Evolutionary conservation across 148 eudicot species (phyloP).

Genomic region (Dysphania ambrosioides): DNA sequence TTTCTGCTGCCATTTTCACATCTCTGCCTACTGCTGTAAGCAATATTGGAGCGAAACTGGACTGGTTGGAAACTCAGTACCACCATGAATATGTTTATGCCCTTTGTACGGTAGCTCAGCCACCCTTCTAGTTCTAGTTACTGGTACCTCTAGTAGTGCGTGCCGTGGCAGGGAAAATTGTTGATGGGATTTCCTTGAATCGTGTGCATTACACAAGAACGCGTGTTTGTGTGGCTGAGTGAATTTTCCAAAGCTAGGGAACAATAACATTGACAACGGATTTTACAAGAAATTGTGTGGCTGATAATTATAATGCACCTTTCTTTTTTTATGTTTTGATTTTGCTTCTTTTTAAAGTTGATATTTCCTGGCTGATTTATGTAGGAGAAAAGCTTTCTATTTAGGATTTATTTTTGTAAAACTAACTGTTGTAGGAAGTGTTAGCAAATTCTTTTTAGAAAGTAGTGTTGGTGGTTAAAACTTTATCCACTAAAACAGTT

Average conservation of each 20-base stretch:
- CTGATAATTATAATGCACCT: background rate
- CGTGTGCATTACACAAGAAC: background rate
- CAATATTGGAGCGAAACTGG: slow-evolving; percentile 28
- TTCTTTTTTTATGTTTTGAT: background rate
- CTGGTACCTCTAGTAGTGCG: too few relatives aligned
- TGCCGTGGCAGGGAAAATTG: background rate
- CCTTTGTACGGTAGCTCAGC: background rate
- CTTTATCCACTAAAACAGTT: too few relatives aligned
- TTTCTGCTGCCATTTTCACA: background rate
- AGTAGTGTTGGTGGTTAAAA: too few relatives aligned
- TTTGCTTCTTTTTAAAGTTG: background rate
- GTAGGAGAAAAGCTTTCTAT: too few relatives aligned
- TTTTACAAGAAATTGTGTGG: background rate
- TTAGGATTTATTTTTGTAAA: too few relatives aligned
- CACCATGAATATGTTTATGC: slow-evolving; percentile 38
- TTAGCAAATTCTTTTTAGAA: too few relatives aligned
- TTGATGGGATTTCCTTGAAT: background rate
- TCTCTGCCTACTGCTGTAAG: background rate
- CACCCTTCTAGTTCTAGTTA: background rate
- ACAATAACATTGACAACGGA: background rate
- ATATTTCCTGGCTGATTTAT: background rate
- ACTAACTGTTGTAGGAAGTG: too few relatives aligned
- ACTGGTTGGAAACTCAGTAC: slow-evolving; percentile 50
- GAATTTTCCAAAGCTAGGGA: background rate
- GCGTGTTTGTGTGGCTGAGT: background rate